A percentile compares a stretch with the other conserved stretches of the same genome.
These are phyloP conservation scores for Trichoderma pleuroti DNA, from an alignment of 2,329 filamentous ascomycete species.

Conservation along the genomic window DNA sequence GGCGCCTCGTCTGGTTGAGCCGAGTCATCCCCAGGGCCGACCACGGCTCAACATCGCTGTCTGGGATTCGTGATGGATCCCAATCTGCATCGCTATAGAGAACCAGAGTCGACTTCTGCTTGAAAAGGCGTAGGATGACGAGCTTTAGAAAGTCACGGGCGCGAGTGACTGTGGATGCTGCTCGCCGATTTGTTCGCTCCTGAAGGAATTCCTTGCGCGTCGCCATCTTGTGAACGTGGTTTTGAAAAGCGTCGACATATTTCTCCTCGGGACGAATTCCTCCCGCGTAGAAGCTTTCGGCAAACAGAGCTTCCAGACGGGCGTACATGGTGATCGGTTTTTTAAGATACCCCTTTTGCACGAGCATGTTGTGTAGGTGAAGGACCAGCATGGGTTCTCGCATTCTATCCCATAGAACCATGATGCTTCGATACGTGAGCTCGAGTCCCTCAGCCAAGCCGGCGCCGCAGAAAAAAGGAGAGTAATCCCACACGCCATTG, in stretches of 20 bases:
- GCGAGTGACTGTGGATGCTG: background rate
- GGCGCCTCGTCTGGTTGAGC: constrained; percentile 27
- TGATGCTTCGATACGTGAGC: constrained; percentile 32
- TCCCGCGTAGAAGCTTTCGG: constrained; percentile 18
- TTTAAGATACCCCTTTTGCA: constrained; percentile 39
- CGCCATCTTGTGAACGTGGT: background rate
- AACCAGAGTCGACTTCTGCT: constrained; percentile 32
- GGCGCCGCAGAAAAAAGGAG: constrained; percentile 46
- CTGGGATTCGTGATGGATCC: constrained; percentile 36
- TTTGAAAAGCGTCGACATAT: constrained; percentile 13
- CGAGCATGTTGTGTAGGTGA: constrained; percentile 48
- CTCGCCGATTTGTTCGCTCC: background rate
- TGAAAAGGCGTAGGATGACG: constrained; percentile 31
- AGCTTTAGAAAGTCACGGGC: background rate
- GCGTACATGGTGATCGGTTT: constrained; percentile 33
- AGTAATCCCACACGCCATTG: constrained; percentile 48
- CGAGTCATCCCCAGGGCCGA: constrained; percentile 30
- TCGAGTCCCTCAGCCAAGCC: constrained; percentile 44
- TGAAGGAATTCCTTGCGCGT: background rate
- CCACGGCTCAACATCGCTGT: constrained; percentile 28
- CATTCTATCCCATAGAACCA: constrained; percentile 39
- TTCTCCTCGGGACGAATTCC: constrained; percentile 17
- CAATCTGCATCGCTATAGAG: constrained; percentile 33
- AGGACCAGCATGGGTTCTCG: constrained; percentile 39
- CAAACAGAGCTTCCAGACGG: constrained; percentile 25